These are phyloP conservation scores for Cutaneotrichosporon cutaneum DNA, from an alignment of 1,284 basidiomycete species.

Conservation along the genomic window DNA sequence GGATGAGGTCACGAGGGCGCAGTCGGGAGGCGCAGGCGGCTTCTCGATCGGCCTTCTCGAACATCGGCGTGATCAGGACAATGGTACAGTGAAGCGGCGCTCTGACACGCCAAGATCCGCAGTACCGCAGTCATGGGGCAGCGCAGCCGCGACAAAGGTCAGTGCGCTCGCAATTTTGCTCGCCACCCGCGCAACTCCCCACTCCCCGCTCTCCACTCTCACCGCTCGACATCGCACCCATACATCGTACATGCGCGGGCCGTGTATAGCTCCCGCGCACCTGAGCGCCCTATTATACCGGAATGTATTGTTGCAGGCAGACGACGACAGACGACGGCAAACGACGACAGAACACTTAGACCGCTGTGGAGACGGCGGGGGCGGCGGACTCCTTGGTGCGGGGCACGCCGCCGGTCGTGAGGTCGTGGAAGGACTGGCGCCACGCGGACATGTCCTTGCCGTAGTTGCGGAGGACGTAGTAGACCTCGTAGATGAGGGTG, in stretches of 20 bases:
- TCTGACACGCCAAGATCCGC: too few relatives aligned
- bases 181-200: background rate
- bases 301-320: background rate
- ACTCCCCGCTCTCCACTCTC: background rate
- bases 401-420: conserved; percentile 21
- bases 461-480: conserved; percentile 34
- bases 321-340: background rate
- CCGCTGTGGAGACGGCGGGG: background rate
- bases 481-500: conserved; percentile 40
- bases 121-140: too few relatives aligned
- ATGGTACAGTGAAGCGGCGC: too few relatives aligned
- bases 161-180: background rate
- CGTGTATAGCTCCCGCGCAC: too few relatives aligned
- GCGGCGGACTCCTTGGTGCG: background rate
- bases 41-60: too few relatives aligned
- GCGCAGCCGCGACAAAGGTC: background rate
- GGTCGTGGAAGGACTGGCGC: conserved; percentile 38
- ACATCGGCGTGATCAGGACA: too few relatives aligned
- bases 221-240: background rate
- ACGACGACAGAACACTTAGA: background rate
- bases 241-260: background rate
- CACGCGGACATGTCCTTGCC: conserved; percentile 29
- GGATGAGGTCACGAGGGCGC: too few relatives aligned
- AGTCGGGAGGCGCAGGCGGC: too few relatives aligned
- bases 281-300: background rate